phyloP scores from a whole-genome alignment of 805 yeast species.

The Pichia phayaonensis region DNA sequence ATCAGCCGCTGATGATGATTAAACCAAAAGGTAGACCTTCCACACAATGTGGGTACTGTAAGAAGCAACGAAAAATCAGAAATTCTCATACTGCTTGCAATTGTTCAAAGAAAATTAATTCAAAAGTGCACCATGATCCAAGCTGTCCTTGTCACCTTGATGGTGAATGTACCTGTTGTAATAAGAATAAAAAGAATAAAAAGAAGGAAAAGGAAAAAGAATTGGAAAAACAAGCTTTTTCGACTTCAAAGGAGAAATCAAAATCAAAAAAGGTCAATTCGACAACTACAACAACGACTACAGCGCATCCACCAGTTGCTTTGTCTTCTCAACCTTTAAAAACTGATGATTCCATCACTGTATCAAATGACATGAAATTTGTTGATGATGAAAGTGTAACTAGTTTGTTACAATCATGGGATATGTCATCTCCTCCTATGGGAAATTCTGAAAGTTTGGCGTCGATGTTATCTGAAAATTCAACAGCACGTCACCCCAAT shows the following conservation, averaged over 20 bases:
- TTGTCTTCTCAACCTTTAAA: background rate
- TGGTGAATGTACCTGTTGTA: conserved; percentile 28
- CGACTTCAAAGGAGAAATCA: background rate
- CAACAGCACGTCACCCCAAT: background rate
- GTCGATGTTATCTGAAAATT: conserved; percentile 16
- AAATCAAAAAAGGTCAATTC: background rate
- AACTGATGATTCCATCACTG: background rate
- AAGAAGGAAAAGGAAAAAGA: conserved; percentile 11
- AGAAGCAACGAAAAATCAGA: conserved; percentile 61
- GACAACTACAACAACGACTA: background rate
- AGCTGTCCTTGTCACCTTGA: conserved; percentile 27
- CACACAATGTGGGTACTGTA: conserved; percentile 82
- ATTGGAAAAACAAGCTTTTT: background rate
- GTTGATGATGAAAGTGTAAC: conserved; percentile 11
- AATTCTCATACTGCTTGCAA: conserved; percentile 63
- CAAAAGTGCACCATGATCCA: conserved; percentile 19
- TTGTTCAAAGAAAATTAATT: conserved; percentile 48
- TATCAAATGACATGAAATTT: background rate
- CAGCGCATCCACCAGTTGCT: too few species aligned
- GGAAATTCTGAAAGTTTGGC: conserved; percentile 18
- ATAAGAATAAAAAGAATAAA: conserved; percentile 18
- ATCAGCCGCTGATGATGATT: conserved; percentile 84
- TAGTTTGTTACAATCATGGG: conserved; percentile 22
- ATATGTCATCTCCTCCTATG: conserved; percentile 23
- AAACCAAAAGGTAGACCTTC: conserved; percentile 97